phyloP scores from a whole-genome alignment of 176 grass and related monocot species.

The Triticum turgidum region DNA sequence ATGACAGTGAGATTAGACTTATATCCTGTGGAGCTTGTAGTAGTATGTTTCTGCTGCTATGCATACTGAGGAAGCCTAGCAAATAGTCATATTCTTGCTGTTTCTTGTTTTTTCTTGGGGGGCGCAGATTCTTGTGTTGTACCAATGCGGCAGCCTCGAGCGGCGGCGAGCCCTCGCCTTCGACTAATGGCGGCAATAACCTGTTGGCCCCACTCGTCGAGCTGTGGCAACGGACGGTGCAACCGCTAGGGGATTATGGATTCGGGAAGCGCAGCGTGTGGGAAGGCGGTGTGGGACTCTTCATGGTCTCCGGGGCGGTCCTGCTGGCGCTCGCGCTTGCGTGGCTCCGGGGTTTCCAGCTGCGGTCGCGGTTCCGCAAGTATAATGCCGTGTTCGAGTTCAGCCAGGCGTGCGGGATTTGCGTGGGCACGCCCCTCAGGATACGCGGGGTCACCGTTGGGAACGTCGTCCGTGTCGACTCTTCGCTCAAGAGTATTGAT shows the following conservation, averaged over 20 bases:
- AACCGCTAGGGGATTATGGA: constrained; percentile 80
- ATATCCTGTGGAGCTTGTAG: too few relatives aligned
- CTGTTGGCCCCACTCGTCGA: constrained; percentile 39
- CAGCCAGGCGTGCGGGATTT: constrained; percentile 84
- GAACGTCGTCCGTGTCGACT: constrained; percentile 82
- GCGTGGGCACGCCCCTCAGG: constrained; percentile 88
- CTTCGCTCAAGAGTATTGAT: constrained; percentile 84
- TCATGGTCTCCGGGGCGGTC: constrained; percentile 85
- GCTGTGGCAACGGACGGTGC: constrained; percentile 68
- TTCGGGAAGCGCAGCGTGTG: constrained; percentile 87
- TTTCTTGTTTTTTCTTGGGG: too few relatives aligned
- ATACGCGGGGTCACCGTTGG: constrained; percentile 92
- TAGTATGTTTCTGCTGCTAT: too few relatives aligned
- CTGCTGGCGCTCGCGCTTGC: constrained; percentile 72
- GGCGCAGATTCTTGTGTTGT: too few relatives aligned
- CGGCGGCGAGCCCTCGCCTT: constrained; percentile 16
- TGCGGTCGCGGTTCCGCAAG: constrained; percentile 73
- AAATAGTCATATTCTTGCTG: too few relatives aligned
- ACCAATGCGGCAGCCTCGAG: background rate
- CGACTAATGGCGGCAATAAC: background rate
- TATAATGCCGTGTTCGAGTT: constrained; percentile 88
- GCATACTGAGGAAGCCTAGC: too few relatives aligned
- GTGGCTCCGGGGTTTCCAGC: constrained; percentile 82
- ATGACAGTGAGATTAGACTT: too few relatives aligned
- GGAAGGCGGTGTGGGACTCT: constrained; percentile 96